phyloP scores from a whole-genome alignment of 2,329 filamentous ascomycete species.

The Torrubiella hemipterigena region DNA sequence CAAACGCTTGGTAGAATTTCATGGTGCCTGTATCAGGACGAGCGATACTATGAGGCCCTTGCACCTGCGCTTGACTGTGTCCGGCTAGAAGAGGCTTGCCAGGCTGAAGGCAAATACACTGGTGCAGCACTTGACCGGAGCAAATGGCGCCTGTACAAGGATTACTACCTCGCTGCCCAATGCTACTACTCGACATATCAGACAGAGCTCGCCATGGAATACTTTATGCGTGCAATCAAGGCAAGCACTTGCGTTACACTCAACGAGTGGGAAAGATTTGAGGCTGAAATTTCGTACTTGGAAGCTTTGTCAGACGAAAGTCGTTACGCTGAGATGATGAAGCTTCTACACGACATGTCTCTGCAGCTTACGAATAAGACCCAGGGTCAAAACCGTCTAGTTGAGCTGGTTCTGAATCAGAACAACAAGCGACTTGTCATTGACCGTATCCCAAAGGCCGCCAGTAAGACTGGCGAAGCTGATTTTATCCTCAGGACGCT shows the following conservation, averaged over 20 bases:
- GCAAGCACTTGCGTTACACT: slow-evolving; percentile 14
- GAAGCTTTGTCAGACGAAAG: slow-evolving; percentile 24
- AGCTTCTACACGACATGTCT: slow-evolving; percentile 20
- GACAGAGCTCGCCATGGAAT: slow-evolving; percentile 19
- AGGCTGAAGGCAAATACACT: slow-evolving; percentile 14
- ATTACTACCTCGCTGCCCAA: slow-evolving; percentile 23
- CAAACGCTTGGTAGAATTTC: slow-evolving; percentile 28
- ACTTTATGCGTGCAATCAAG: slow-evolving; percentile 23
- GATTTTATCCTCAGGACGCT: slow-evolving; percentile 18
- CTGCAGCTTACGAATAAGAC: slow-evolving; percentile 11
- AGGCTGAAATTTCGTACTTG: slow-evolving; percentile 24
- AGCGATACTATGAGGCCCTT: slow-evolving; percentile 21
- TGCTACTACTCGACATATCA: slow-evolving; percentile 21
- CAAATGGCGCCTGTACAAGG: slow-evolving; percentile 28
- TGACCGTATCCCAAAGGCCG: slow-evolving; percentile 29
- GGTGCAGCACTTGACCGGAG: slow-evolving; percentile 13
- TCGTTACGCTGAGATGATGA: slow-evolving; percentile 20
- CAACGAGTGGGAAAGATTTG: slow-evolving; percentile 19
- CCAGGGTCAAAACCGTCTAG: slow-evolving; percentile 16
- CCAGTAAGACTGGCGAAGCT: slow-evolving; percentile 19
- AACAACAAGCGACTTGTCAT: slow-evolving; percentile 19
- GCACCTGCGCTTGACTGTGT: slow-evolving; percentile 24
- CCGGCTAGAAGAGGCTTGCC: slow-evolving; percentile 17
- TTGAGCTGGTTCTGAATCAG: slow-evolving; percentile 22
- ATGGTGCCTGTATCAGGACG: slow-evolving; percentile 23